Percentiles rank a stretch among this genome's conserved stretches.
Evolutionary conservation across 2,329 filamentous ascomycete species (phyloP).

Genomic region (Epichloe scottii): DNA sequence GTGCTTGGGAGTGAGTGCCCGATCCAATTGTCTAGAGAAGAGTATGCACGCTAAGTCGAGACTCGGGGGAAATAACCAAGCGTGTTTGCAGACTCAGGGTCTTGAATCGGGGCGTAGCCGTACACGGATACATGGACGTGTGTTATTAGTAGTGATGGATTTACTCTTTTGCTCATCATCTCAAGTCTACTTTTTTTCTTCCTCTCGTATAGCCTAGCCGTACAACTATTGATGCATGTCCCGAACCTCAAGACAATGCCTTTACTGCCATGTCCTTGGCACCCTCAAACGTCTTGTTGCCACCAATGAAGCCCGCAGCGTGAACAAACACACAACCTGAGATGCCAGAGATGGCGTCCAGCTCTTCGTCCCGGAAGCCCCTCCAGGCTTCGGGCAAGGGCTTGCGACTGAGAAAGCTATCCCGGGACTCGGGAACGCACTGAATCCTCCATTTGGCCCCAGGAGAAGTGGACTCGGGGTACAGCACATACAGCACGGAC

Average conservation of each 20-base stretch:
- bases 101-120: not conserved
- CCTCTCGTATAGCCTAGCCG: not conserved
- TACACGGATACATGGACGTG: not conserved
- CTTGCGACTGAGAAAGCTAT: conserved; percentile 86
- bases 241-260: conserved; percentile 36
- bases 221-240: not conserved
- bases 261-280: conserved; percentile 75
- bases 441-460: conserved; percentile 88
- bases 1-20: not conserved
- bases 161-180: not conserved
- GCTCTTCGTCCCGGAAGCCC: conserved; percentile 73
- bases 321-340: conserved; percentile 83
- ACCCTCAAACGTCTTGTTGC: conserved; percentile 84
- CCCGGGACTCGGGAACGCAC: conserved; percentile 71
- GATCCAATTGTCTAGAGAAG: not conserved
- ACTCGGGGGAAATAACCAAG: not conserved
- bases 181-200: not conserved
- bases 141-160: conserved; percentile 2
- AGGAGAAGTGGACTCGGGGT: conserved; percentile 66
- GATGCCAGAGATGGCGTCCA: conserved; percentile 60
- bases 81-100: not conserved
- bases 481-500: conserved; percentile 71
- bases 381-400: conserved; percentile 85
- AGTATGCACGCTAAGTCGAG: not conserved
- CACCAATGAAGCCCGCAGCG: conserved; percentile 89